A percentile compares a stretch with the other conserved stretches of the same genome.
These are phyloP conservation scores for Cercis canadensis DNA, from an alignment of 306 rosid species.

Conservation along the genomic window DNA sequence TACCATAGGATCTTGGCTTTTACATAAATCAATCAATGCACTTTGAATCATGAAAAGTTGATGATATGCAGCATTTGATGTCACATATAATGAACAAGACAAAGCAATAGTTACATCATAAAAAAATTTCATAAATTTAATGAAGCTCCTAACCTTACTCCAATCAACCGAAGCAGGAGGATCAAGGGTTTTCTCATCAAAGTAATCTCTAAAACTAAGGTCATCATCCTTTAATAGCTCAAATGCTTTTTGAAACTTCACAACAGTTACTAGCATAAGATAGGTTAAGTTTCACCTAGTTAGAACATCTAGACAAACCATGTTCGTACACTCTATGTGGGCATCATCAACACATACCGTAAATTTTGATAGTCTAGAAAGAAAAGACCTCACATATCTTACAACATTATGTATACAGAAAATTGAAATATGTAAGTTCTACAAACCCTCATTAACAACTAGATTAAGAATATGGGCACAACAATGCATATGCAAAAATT, in stretches of 20 bases:
- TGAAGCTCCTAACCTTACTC: not conserved
- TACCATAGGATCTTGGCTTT: not conserved
- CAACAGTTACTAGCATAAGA: not conserved
- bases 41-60: not conserved
- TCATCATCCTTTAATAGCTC: not conserved
- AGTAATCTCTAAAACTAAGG: not conserved
- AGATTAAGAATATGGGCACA: not conserved
- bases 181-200: not conserved
- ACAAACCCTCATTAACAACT: not conserved
- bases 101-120: not conserved
- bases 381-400: not conserved
- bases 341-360: not conserved
- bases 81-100: not conserved
- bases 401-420: not conserved
- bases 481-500: conserved; percentile 2
- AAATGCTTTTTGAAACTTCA: conserved; percentile 1
- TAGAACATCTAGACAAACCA: not conserved
- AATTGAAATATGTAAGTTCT: not conserved
- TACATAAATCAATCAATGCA: no score
- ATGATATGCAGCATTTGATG: not conserved
- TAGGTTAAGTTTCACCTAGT: conserved; percentile 16
- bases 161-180: not conserved
- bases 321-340: not conserved
- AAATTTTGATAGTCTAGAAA: not conserved
- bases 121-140: no score